Base-by-base conservation (phyloP, 495 filamentous ascomycete genomes). In the Jackrogersella minutella region DNA sequence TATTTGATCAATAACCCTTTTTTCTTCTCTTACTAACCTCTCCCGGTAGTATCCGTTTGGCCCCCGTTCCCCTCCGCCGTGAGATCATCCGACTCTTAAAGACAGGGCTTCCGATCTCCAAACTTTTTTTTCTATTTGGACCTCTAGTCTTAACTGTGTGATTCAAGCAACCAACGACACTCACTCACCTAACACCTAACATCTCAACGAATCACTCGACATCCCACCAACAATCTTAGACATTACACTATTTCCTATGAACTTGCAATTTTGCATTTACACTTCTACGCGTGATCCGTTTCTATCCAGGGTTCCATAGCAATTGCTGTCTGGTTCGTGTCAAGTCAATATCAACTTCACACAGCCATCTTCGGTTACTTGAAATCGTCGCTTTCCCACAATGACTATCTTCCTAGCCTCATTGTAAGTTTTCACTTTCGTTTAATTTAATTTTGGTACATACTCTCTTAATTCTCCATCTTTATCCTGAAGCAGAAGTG, bases 321-420 rank as follows among this genome's bases (percentile, higher is more conserved):
- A 34, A 51, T 61, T 64, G 49, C 22, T 53, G 66, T 61, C 44
- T 55, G 51, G 43, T 4, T 52, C n/a, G n/a, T 24, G 53, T 54
- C 19, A 47, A 49, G 19, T 63, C 50, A 13, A 59, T 16, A 28
- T 17, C 43, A 59, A 41, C 37, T 62, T 4, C 39, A 40, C 49
- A 49, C 26, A 17, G 36, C n/a, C 24, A 50, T 30, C 14, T n/a
- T 31, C 37, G 2, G 5, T 33, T 39, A 39, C 46, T 36, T 28
- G 34, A 21, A 64, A 21, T 28, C 5, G 2, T 60, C 5, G 2
- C 7, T 53, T 46, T 24, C 28, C 69, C 82, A 86, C 53, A 64
- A 93, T 93, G 91, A 93, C 91, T 5, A 85, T 92, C 76, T 92
- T 93, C 72, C 85, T 94, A 58, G 90, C 85, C 66, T 92, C 91